Evolutionary conservation across 768 basidiomycete genomes (phyloP).

Genomic region (Termitomyces sp.): DNA sequence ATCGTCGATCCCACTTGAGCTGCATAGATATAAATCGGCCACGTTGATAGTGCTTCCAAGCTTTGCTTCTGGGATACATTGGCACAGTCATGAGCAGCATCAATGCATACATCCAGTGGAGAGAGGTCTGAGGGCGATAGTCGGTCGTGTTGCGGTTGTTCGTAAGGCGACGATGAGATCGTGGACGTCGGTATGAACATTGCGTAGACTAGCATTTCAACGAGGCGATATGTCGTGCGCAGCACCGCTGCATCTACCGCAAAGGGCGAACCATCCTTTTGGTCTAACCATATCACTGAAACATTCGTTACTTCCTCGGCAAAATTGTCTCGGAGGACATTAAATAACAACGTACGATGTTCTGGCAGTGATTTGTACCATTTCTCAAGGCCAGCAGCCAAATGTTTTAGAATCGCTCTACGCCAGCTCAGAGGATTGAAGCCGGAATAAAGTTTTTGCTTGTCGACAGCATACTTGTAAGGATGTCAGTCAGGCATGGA

Average conservation of each 20-base stretch:
- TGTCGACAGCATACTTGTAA: conserved; percentile 68
- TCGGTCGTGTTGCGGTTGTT: conserved; percentile 5
- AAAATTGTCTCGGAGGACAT: not conserved
- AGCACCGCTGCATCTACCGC: conserved; percentile 58
- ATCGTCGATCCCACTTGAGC: conserved; percentile 50
- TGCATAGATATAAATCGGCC: conserved; percentile 38
- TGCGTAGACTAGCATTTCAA: conserved; percentile 56
- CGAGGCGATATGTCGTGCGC: conserved; percentile 55
- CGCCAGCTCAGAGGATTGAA: conserved; percentile 50
- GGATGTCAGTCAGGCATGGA: not conserved
- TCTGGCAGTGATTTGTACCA: conserved; percentile 71
- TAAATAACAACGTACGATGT: conserved; percentile 44
- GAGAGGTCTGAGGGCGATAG: conserved; percentile 33
- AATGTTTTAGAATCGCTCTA: conserved; percentile 57
- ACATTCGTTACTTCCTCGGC: not conserved
- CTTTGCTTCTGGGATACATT: conserved; percentile 54
- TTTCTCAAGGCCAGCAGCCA: conserved; percentile 66
- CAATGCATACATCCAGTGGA: conserved; percentile 55
- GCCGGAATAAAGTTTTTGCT: conserved; percentile 51
- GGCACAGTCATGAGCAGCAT: conserved; percentile 58
- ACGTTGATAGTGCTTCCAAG: conserved; percentile 39
- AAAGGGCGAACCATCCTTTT: conserved; percentile 42
- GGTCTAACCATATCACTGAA: conserved; percentile 58
- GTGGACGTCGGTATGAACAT: conserved; percentile 50
- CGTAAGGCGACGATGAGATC: not conserved